Evolutionary conservation across 108 stramenopile species (phyloP), one percentile per base, ranked within the genome.

Genomic region (Bacterosira constricta): DNA sequence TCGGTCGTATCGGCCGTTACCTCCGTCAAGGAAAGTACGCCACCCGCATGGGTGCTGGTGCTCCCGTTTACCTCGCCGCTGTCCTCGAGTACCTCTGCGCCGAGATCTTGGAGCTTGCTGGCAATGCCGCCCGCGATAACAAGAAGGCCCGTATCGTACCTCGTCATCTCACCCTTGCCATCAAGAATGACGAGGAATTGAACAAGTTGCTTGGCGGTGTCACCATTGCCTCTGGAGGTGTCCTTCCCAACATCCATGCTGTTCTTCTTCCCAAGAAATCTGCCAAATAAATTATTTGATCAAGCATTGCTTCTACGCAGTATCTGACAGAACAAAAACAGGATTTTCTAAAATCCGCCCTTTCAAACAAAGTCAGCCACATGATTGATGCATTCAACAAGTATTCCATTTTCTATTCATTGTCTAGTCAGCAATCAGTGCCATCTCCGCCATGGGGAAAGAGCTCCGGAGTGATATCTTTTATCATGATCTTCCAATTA

Each of bases 111-210:
- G 96, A 97, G 81, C 87, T 97, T 58, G 92, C 95, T 18, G 96
- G 96, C 20, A 97, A 97, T 66, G 95, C 96, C 56, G 95, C 95
- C 59, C 94, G 95, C 78, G 96, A 97, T 87, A 97, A 96, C 95
- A 96, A 97, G 88, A 97, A 96, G 91, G 76, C 69, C 54, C 92
- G 93, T 70, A 97, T 96, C 73, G 89, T 94, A 38, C 96, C 96
- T 25, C 90, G 92, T 69, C 95, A 96, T 85, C 83, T 93, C 63
- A 91, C 90, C 64, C 80, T 96, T 54, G 95, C 95, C 37, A 88
- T 96, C 75, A 85, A 88, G 77, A 92, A 88, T 73, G 90, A 92
- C 65, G 90, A 89, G 80, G 90, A 90, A 77, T 75, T 88, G 71
- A 95, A 93, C 88, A 89, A 89, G 80, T 79, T 96, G 34, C 79